phyloP scores from a whole-genome alignment of 176 grass and related monocot species.

The Tuctoria greenei region DNA sequence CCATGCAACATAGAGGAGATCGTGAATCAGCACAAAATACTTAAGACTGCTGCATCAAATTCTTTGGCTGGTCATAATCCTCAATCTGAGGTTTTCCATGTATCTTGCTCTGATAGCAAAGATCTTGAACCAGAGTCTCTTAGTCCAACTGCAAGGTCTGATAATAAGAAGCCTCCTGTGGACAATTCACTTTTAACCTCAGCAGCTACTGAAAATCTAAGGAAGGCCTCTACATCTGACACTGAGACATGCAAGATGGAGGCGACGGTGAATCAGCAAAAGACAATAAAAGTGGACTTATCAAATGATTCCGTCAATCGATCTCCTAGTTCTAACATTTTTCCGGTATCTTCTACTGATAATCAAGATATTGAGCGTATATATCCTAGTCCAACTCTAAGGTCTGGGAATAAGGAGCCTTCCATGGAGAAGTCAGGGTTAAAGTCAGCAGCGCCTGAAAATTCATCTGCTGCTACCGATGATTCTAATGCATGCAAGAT shows the following conservation, averaged over 20 bases:
- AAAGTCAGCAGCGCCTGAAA: not conserved
- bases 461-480: not conserved
- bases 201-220: not conserved
- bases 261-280: constrained; percentile 23
- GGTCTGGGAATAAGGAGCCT: constrained; percentile 5
- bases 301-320: constrained; percentile 35
- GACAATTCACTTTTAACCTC: constrained; percentile 23
- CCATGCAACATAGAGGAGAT: constrained; percentile 39
- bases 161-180: constrained; percentile 29
- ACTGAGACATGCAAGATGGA: constrained; percentile 42
- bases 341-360: not conserved
- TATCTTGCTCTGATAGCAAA: constrained; percentile 35
- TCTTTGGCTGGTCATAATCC: constrained; percentile 39
- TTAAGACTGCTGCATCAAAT: constrained; percentile 24
- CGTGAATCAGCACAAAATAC: constrained; percentile 34
- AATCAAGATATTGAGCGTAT: constrained; percentile 17
- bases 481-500: not conserved
- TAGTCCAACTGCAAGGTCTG: not conserved
- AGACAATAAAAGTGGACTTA: constrained; percentile 22
- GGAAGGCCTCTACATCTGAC: constrained; percentile 8
- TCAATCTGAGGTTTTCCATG: constrained; percentile 34
- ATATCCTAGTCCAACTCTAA: constrained; percentile 32
- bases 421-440: not conserved
- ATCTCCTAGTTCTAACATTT: not conserved
- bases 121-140: constrained; percentile 32